Percentiles rank a stretch among this genome's conserved stretches.
Conservation (phyloP, 2,329 filamentous ascomycete genomes). For the Arthrobotrys entomopaga region DNA sequence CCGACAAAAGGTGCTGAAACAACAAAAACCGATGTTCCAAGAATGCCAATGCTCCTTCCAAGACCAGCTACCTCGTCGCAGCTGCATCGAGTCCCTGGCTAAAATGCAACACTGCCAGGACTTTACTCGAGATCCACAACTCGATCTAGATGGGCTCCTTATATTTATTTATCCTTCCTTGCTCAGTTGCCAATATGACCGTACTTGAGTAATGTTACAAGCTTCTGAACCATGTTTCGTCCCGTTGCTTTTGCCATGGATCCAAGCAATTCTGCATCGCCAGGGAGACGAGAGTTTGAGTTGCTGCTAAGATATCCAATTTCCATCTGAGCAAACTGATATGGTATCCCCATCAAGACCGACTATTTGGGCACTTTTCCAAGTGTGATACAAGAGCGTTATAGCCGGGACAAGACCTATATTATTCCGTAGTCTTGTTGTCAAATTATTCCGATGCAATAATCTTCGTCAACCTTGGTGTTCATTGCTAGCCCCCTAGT, state of each 20-base stretch:
- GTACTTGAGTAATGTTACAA: neutral
- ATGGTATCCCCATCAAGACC: no score
- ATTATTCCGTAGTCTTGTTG: no score
- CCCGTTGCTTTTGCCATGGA: no score
- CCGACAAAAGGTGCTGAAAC: conserved; percentile 51
- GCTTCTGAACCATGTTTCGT: no score
- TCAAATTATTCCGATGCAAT: conserved; percentile 49
- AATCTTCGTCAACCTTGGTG: no score
- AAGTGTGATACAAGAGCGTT: conserved; percentile 38
- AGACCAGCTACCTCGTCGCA: conserved; percentile 23
- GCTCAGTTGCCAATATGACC: neutral
- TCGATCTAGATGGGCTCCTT: no score
- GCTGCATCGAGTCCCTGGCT: conserved; percentile 3
- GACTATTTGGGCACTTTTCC: conserved; percentile 20
- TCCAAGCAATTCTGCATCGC: neutral
- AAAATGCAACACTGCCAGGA: conserved; percentile 35
- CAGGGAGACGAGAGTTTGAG: no score
- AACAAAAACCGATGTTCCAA: conserved; percentile 35
- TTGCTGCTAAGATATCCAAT: no score
- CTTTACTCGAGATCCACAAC: no score
- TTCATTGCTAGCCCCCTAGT: no score
- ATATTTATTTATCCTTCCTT: no score
- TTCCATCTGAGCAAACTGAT: no score
- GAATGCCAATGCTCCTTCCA: conserved; percentile 47
- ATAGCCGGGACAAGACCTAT: conserved; percentile 53